phyloP scores from a whole-genome alignment of 2,329 filamentous ascomycete genomes.

The Penicillium crustosum region DNA sequence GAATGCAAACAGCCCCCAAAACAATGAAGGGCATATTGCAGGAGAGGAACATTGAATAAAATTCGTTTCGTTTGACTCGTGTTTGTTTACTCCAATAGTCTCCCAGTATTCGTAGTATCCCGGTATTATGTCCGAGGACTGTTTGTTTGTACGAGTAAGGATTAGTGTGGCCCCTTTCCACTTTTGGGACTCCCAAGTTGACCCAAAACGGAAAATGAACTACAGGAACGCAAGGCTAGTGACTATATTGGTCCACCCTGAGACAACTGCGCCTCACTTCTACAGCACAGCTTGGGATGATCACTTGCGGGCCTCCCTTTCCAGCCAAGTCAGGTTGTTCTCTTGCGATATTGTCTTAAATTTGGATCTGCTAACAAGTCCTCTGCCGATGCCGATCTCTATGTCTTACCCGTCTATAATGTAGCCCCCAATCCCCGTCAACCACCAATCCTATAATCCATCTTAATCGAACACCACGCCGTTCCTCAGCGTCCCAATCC shows the following conservation, averaged over 20 bases:
- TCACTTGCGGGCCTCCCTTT: neutral
- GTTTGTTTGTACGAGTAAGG: neutral
- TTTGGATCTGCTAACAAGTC: neutral
- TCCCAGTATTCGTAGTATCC: neutral
- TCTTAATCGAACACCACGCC: slow-evolving; percentile 25
- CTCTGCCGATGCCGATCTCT: neutral
- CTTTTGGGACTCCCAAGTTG: neutral
- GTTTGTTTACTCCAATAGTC: neutral
- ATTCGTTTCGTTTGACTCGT: neutral
- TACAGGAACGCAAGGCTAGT: neutral
- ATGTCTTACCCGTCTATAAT: neutral
- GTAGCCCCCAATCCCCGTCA: neutral
- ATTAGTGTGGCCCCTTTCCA: neutral
- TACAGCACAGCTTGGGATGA: neutral
- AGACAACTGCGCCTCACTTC: slow-evolving; percentile 7
- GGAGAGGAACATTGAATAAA: slow-evolving; percentile 1
- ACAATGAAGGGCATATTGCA: neutral
- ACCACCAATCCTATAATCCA: neutral
- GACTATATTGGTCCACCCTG: slow-evolving; percentile 1
- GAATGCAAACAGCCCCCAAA: neutral
- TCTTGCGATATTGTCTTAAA: neutral
- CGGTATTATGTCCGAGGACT: neutral
- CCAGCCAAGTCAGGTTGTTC: neutral
- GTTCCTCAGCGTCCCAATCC: slow-evolving; percentile 47
- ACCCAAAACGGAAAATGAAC: neutral